Base-by-base conservation (phyloP, 306 rosid species). In the Vigna trinervia region DNA sequence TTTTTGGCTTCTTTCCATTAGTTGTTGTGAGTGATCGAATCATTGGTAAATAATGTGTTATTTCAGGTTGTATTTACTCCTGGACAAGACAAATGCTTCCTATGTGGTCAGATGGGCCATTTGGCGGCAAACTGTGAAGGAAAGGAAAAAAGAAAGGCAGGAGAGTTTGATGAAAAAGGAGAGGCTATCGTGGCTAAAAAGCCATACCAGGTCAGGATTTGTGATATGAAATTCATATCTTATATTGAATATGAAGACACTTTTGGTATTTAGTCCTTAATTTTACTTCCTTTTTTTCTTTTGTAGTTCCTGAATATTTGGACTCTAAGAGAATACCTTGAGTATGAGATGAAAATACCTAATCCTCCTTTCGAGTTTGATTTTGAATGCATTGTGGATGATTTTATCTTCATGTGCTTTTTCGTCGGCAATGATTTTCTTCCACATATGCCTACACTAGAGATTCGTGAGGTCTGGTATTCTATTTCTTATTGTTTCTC, bases 401-500 rank as follows among this genome's bases (percentile, higher is more conserved):
- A 96, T 79, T 96, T 96, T 78, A 91, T 96, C 84, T 96, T 96
- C 84, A 86, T 96, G 23, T 96, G 99, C 73, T 96, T 96, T 78
- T 96, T 96, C 38, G 98, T 96, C 63, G 98, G 99, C 71, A 96
- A 96, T 66, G 99, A 96, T 88, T 96, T 96, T 84, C 88, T 96
- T 72, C 99, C 99, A 9, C 99, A 96, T 78, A 92, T 96, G 99
- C 98, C 99, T 34, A 96, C 98, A 3, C 75, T 96, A 47, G 99
- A 96, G 88, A 96, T 96, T 68, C 97, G 99, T 20, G 99, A 96
- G 98, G 99, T 96, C 73, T 63, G 86, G 0, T 46, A 58, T 66
- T 63, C 57, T 69, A 17, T 68, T 32, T 72, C 51, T 17, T 28
- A 52, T 63, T 75, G 34, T 69, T 13, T 79, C 19, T 7, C 41